Base-by-base conservation (phyloP, 331 rosid genomes). In the Dryas integrifolia region DNA sequence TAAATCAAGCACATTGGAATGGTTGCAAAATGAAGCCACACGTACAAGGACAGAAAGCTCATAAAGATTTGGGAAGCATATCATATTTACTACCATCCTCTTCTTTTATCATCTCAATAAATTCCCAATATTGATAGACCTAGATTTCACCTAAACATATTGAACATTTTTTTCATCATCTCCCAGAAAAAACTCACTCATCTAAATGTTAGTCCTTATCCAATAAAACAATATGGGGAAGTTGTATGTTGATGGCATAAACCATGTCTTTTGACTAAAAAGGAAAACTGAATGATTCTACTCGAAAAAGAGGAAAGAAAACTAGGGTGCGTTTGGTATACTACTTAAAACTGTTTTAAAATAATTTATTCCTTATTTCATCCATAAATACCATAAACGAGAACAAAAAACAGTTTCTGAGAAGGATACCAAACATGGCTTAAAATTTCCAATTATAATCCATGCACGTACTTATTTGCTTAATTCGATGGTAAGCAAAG, bases 11-110 rank as follows among this genome's bases (percentile, higher is more conserved):
- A 41, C 7, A 24, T 16, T 26, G 35, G 52, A 41, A 58, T 58
- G 45, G 55, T 58, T 21, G 63, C 74, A 68, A 58, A 68, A 68
- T 18, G 53, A 45, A 24, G 55, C 50, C 51, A 24, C n/a, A 5
- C 9, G 4, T 49, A 46, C 47, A 24, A 0, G 3, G 6, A 56
- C 4, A 13, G 75, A 75, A 75, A 75, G 51, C 12, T 58, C 53
- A 12, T 67, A 18, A 58, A 46, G 9, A 67, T 13, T 58, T 4
- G 7, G 50, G 6, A 69, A 56, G 45, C 13, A 69, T 69, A 56
- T 9, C 10, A 15, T 13, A 38, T 43, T 44, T 43, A 43, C 1
- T 56, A 70, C 26, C 65, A 57, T 55, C 49, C n/a, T 56, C 47
- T 44, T 55, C 47, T 39, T 67, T 69, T 24, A 24, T 7, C 8